These are phyloP conservation scores for Boletus reticulatus DNA, from an alignment of 768 basidiomycete genomes.

Conservation along the genomic window DNA sequence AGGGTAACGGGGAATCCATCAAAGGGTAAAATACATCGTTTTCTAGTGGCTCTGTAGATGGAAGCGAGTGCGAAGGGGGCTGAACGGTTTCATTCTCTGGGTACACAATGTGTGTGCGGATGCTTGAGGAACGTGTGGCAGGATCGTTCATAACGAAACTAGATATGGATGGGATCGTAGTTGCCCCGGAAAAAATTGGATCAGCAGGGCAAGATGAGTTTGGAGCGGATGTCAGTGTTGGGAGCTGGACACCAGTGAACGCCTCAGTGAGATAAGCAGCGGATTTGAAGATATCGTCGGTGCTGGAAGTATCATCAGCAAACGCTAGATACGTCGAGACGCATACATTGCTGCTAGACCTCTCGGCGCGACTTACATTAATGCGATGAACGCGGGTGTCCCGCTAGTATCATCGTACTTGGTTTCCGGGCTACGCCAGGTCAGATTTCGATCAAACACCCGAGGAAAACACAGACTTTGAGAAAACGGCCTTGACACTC, in stretches of 20 bases:
- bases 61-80: neutral
- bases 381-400: constrained; percentile 65
- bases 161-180: neutral
- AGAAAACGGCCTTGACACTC: constrained; percentile 44
- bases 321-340: neutral
- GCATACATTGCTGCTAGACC: neutral
- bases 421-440: constrained; percentile 44
- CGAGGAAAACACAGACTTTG: constrained; percentile 37
- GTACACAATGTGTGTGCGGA: constrained; percentile 20
- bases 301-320: constrained; percentile 37
- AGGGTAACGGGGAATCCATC: neutral
- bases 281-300: constrained; percentile 76
- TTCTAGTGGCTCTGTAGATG: neutral
- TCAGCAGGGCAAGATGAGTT: constrained; percentile 12
- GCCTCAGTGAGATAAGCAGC: constrained; percentile 75
- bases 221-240: neutral
- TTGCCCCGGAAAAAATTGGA: neutral
- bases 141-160: neutral
- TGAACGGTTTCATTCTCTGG: constrained; percentile 5
- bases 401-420: constrained; percentile 70
- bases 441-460: neutral
- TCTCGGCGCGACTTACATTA: constrained; percentile 46
- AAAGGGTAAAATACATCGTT: neutral
- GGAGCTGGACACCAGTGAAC: constrained; percentile 36
- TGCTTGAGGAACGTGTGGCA: constrained; percentile 22